Conservation (phyloP, 306 rosid genomes). For the Citrullus amarus region DNA sequence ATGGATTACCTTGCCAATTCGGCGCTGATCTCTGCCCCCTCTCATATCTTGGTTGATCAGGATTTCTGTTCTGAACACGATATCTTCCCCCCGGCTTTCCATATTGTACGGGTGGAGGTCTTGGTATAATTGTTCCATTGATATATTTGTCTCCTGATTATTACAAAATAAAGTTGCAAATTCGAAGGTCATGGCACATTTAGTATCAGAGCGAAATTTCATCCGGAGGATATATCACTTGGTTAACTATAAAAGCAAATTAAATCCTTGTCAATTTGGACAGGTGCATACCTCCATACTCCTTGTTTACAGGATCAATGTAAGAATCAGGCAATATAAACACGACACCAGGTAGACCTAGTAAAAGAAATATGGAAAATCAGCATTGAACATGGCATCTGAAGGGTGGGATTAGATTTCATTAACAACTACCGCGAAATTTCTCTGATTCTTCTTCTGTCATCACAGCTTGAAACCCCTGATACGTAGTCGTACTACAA, state of each 20-base stretch:
- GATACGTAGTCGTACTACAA: slow-evolving; percentile 73
- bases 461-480: slow-evolving; percentile 73
- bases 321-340: slow-evolving; percentile 85
- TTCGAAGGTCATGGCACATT: neutral
- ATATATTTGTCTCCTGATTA: slow-evolving; percentile 75
- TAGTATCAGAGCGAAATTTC: neutral
- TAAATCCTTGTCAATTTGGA: neutral
- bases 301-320: slow-evolving; percentile 61
- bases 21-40: slow-evolving; percentile 22
- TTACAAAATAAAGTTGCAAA: neutral
- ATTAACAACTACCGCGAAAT: slow-evolving; percentile 42
- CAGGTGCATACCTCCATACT: slow-evolving; percentile 58
- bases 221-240: neutral
- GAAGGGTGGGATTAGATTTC: neutral
- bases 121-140: slow-evolving; percentile 64
- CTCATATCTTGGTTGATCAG: slow-evolving; percentile 25
- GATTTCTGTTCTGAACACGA: slow-evolving; percentile 31
- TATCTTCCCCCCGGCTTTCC: slow-evolving; percentile 40
- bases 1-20: slow-evolving; percentile 31
- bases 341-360: slow-evolving; percentile 63
- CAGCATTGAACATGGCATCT: neutral
- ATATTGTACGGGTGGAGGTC: slow-evolving; percentile 76
- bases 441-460: slow-evolving; percentile 76
- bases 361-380: slow-evolving; percentile 4
- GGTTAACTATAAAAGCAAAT: neutral